Evolutionary conservation across 495 filamentous ascomycete genomes (phyloP).

Genomic region (Amniculicola lignicola): DNA sequence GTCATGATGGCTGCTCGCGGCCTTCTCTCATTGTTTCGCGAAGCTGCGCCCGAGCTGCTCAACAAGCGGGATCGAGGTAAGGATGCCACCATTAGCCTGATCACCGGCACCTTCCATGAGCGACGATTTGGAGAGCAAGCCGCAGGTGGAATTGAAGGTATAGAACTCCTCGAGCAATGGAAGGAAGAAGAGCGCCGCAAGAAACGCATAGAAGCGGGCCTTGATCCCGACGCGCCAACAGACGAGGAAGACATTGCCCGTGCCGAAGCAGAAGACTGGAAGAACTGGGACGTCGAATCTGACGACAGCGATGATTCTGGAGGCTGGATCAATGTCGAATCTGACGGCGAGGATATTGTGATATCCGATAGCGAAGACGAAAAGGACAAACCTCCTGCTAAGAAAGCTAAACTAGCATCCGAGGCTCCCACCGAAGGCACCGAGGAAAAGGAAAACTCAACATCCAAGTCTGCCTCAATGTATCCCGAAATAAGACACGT

Average conservation of each 20-base stretch:
- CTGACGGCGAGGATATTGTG: conserved; percentile 71
- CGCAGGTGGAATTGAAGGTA: conserved; percentile 79
- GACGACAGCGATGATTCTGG: conserved; percentile 70
- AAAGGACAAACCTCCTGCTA: conserved; percentile 52
- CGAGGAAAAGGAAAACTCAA: conserved; percentile 38
- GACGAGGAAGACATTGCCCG: conserved; percentile 52
- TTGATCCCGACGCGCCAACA: conserved; percentile 53
- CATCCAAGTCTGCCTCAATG: conserved; percentile 2
- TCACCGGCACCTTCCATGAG: conserved; percentile 64
- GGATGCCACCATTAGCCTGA: conserved; percentile 80
- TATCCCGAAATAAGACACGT: conserved; percentile 39
- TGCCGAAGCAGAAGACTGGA: conserved; percentile 66
- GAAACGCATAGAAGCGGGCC: conserved; percentile 63
- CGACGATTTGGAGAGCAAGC: conserved; percentile 77
- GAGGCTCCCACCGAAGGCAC: conserved; percentile 29
- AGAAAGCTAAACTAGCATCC: conserved; percentile 51
- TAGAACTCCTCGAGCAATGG: conserved; percentile 88
- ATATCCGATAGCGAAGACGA: conserved; percentile 61
- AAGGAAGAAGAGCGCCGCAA: conserved; percentile 82
- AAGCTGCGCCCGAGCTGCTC: conserved; percentile 84
- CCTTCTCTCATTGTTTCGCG: conserved; percentile 82
- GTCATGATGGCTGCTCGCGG: conserved; percentile 96
- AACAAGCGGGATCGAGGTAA: conserved; percentile 89
- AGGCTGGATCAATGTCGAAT: conserved; percentile 91
- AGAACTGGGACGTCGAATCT: conserved; percentile 75